These are phyloP conservation scores for Cutaneotrichosporon daszewskae DNA, from an alignment of 1,284 basidiomycete species.

Conservation along the genomic window DNA sequence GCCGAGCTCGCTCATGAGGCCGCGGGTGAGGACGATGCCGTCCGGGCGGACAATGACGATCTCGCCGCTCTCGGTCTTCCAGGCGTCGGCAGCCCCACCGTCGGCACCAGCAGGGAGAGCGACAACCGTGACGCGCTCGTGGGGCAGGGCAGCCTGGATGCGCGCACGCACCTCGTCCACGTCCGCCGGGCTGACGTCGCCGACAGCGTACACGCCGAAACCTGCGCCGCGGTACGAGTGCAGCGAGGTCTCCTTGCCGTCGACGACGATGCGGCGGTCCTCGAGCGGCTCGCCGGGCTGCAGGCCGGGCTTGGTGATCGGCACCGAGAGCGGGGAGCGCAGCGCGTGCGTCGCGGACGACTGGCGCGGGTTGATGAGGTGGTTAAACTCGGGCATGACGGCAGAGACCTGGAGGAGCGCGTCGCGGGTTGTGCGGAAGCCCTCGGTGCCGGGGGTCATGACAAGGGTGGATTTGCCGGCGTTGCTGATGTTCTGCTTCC, in stretches of 20 bases:
- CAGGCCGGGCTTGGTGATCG: neutral
- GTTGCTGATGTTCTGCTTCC: slow-evolving; percentile 18
- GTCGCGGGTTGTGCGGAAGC: slow-evolving; percentile 16
- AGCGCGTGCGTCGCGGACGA: slow-evolving; percentile 15
- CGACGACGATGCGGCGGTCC: slow-evolving; percentile 10
- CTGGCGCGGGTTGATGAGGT: slow-evolving; percentile 21
- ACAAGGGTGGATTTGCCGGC: slow-evolving; percentile 16
- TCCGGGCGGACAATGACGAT: slow-evolving; percentile 16
- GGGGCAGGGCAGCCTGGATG: slow-evolving; percentile 9
- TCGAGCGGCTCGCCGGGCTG: slow-evolving; percentile 15
- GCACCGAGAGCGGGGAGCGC: slow-evolving; percentile 12
- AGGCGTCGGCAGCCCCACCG: slow-evolving; percentile 5
- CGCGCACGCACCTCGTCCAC: slow-evolving; percentile 1
- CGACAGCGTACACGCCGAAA: slow-evolving; percentile 12
- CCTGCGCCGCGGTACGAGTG: slow-evolving; percentile 11
- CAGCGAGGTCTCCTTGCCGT: slow-evolving; percentile 4
- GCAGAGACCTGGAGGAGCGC: slow-evolving; percentile 12
- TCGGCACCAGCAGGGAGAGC: slow-evolving; percentile 6
- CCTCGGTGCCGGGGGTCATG: slow-evolving; percentile 19
- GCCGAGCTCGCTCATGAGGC: slow-evolving; percentile 1
- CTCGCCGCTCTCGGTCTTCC: slow-evolving; percentile 8
- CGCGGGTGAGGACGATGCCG: slow-evolving; percentile 14
- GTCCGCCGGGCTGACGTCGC: neutral
- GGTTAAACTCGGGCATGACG: slow-evolving; percentile 15
- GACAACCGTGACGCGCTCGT: slow-evolving; percentile 7